phyloP scores from a whole-genome alignment of 2,329 filamentous ascomycete genomes.

The Fusarium sp. region DNA sequence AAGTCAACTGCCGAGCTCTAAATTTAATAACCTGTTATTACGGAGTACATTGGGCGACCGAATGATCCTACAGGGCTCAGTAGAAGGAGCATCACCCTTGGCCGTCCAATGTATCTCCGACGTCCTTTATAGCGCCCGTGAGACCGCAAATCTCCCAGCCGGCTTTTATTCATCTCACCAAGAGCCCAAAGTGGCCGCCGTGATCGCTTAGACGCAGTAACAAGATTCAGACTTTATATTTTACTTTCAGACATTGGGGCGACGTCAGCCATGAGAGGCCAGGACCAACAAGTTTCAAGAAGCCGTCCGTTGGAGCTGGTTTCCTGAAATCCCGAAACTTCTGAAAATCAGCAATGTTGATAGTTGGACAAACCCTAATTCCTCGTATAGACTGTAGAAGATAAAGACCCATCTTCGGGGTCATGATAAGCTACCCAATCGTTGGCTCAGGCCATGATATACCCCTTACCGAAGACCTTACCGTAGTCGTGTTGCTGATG shows the following conservation, averaged over 20 bases:
- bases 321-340: background rate
- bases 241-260: too few relatives aligned
- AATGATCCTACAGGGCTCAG: background rate
- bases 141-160: background rate
- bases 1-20: background rate
- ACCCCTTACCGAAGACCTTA: background rate
- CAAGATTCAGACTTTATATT: background rate
- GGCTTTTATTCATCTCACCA: background rate
- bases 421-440: background rate
- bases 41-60: background rate
- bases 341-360: background rate
- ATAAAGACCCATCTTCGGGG: background rate
- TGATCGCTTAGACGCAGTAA: background rate
- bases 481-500: background rate
- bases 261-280: background rate
- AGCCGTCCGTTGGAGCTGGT: background rate
- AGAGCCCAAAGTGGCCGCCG: background rate
- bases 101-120: background rate
- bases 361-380: background rate
- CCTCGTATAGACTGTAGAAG: background rate
- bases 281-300: background rate
- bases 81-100: rapidly evolving
- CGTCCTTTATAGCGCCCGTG: too few relatives aligned
- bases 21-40: rapidly evolving
- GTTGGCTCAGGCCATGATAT: rapidly evolving